Conservation (phyloP, 495 filamentous ascomycete genomes). For the Baudoinia panamericana region DNA sequence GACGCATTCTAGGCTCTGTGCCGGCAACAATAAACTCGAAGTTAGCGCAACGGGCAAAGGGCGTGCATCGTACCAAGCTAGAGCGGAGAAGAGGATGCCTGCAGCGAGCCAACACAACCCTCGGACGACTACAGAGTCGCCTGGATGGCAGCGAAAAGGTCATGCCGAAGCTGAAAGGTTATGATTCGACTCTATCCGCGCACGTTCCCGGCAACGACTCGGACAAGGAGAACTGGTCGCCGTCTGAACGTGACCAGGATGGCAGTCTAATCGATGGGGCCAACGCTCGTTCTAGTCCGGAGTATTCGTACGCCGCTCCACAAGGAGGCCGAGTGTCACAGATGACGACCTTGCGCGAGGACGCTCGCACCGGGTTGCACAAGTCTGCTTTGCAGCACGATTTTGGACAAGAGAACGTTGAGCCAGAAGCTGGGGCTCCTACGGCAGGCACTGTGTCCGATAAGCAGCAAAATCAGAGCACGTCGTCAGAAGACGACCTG, state of each 20-base stretch:
- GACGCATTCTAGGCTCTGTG: constrained; percentile 36
- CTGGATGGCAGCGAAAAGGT: not conserved
- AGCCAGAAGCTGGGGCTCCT: constrained; percentile 38
- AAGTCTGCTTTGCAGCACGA: too few relatives aligned
- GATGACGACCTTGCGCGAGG: too few relatives aligned
- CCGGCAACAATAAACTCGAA: constrained; percentile 45
- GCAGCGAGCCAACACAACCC: constrained; percentile 33
- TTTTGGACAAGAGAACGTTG: constrained; percentile 17
- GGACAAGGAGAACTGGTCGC: constrained; percentile 89
- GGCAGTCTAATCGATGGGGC: too few relatives aligned
- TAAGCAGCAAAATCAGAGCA: constrained; percentile 37
- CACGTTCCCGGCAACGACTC: constrained; percentile 52
- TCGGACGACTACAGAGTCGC: constrained; percentile 5
- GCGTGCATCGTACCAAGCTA: not conserved
- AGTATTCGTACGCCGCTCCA: too few relatives aligned
- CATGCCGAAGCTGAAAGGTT: constrained; percentile 1
- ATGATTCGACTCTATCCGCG: constrained; percentile 6
- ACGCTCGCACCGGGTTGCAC: too few relatives aligned
- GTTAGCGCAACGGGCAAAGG: not conserved
- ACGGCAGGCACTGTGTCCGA: constrained; percentile 55
- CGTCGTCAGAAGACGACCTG: constrained; percentile 49
- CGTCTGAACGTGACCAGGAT: too few relatives aligned
- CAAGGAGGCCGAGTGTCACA: not conserved
- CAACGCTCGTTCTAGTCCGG: too few relatives aligned
- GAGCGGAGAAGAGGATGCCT: constrained; percentile 28